Evolutionary conservation across 345 rosid genomes (phyloP).

Genomic region (Cardamine resedifolia): DNA sequence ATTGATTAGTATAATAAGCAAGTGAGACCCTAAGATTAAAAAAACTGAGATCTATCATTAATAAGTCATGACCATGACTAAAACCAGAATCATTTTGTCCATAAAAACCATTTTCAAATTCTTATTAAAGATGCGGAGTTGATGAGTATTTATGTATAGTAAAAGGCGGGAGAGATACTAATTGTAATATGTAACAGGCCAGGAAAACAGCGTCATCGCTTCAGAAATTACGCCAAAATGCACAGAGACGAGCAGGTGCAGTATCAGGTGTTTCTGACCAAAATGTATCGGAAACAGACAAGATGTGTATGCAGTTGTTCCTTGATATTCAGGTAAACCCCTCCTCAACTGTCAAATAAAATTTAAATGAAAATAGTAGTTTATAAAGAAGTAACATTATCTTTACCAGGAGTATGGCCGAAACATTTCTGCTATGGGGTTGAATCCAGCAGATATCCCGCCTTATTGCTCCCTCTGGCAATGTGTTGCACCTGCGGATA

Average conservation of each 20-base stretch:
- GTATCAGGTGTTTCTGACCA: slow-evolving; percentile 79
- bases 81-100: not conserved
- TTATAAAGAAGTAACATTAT: not conserved
- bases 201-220: slow-evolving; percentile 85
- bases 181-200: slow-evolving; percentile 50
- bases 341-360: not conserved
- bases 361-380: not conserved
- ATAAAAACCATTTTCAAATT: not conserved
- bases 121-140: not conserved
- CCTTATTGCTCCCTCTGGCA: slow-evolving; percentile 84
- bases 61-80: not conserved
- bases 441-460: slow-evolving; percentile 63
- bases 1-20: not conserved
- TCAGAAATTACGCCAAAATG: slow-evolving; percentile 86
- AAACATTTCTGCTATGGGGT: slow-evolving; percentile 63
- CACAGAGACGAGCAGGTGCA: slow-evolving; percentile 87
- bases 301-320: slow-evolving; percentile 91
- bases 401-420: slow-evolving; percentile 77
- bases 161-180: not conserved
- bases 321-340: slow-evolving; percentile 86
- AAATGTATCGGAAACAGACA: slow-evolving; percentile 79
- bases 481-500: slow-evolving; percentile 83
- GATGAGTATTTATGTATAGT: not conserved
- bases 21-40: not conserved
- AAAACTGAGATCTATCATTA: not conserved